Evolutionary conservation across 1,284 basidiomycete genomes (phyloP).

Genomic region (Pterula multifida): DNA sequence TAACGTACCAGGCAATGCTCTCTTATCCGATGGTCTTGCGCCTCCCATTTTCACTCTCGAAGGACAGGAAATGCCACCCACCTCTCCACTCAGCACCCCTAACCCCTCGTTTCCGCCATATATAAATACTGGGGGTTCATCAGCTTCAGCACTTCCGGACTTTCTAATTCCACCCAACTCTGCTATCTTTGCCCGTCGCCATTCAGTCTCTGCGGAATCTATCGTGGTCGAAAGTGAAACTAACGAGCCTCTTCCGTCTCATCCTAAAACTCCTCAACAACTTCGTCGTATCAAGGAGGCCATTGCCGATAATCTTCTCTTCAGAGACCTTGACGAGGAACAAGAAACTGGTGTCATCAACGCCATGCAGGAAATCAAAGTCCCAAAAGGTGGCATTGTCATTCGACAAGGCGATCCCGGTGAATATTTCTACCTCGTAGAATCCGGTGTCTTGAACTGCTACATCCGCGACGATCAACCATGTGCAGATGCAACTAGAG

Average conservation of each 20-base stretch:
- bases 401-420: constrained; percentile 96
- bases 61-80: constrained; percentile 45
- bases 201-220: constrained; percentile 95
- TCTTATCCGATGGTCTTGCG: constrained; percentile 37
- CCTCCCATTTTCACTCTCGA: constrained; percentile 49
- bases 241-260: constrained; percentile 60
- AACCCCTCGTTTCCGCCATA: constrained; percentile 26
- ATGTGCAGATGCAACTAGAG: constrained; percentile 31
- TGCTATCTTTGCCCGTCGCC: constrained; percentile 80
- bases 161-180: constrained; percentile 56
- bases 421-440: constrained; percentile 97
- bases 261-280: constrained; percentile 80
- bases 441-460: constrained; percentile 80
- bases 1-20: constrained; percentile 65
- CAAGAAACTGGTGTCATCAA: constrained; percentile 88
- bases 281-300: constrained; percentile 78
- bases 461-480: constrained; percentile 65
- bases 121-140: constrained; percentile 17
- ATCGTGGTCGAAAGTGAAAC: constrained; percentile 69
- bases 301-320: constrained; percentile 86
- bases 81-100: constrained; percentile 40
- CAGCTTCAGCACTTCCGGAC: constrained; percentile 37
- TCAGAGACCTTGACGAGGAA: constrained; percentile 93
- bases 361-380: constrained; percentile 88
- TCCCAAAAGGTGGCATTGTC: constrained; percentile 69